Evolutionary conservation across 139 green algal species (phyloP), one percentile per base, ranked within the genome.

Genomic region (Chlorella sp.): DNA sequence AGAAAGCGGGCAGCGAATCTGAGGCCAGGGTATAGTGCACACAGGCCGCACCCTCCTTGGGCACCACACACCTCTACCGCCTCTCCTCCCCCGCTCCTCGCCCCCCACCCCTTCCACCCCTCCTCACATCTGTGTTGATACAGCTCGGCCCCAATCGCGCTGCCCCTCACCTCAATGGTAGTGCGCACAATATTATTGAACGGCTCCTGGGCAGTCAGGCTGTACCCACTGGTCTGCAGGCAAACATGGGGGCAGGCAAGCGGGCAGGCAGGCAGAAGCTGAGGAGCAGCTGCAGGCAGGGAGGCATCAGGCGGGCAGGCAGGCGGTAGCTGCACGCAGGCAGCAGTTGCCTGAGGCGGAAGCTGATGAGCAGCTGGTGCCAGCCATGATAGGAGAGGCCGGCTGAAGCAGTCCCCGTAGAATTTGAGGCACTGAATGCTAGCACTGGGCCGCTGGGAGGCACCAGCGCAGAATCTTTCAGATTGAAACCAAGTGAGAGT

Each of bases 131-230:
- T 71, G 19, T 71, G 2, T 3, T 26, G 16, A 14, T 32, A 71
- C 64, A 71, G 73, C 32, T 48, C 37, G n/a, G n/a, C n/a, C n/a
- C n/a, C n/a, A n/a, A n/a, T n/a, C n/a, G n/a, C n/a, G n/a, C n/a
- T n/a, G n/a, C n/a, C n/a, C n/a, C 78, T 78, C 78, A 83, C 78
- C 78, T 83, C 93, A 16, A 95, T 83, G 21, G 91, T 91, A 7
- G 93, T 95, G 73, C 93, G 89, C 2, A 95, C 89, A 42, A 95
- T 91, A 89, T 95, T 95, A 91, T 95, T 95, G 91, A 92, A 92
- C 0, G 92, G 92, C 78, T 95, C 91, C 84, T 95, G 92, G 0
- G 93, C 93, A 0, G 90, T 94, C 26, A 95, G 87, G 39, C 86
- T 92, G 87, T 94, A 95, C 34, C 93, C 93, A 37, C 61, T 89